Conservation (phyloP, 441 rosid species). For the Corymbia calophylla region DNA sequence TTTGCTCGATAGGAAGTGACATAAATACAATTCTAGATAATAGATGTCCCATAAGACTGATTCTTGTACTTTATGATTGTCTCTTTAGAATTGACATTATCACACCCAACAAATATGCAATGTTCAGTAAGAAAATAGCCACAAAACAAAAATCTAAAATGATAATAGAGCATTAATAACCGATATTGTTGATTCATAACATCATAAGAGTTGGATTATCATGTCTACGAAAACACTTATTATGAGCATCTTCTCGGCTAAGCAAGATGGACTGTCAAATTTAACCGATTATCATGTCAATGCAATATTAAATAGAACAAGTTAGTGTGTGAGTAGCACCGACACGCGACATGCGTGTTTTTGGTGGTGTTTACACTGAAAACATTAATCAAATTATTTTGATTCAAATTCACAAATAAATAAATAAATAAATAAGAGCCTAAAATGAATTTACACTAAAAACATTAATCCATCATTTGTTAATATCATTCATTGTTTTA, state of each 20-base stretch:
- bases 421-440: no score
- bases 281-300: not conserved
- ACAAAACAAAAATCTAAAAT: not conserved
- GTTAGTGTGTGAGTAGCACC: not conserved
- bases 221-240: not conserved
- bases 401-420: no score
- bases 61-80: not conserved
- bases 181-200: not conserved
- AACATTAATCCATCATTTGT: no score
- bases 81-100: not conserved
- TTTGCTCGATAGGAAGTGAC: not conserved
- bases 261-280: not conserved
- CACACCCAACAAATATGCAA: not conserved
- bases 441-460: no score
- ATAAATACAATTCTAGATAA: not conserved
- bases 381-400: no score
- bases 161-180: not conserved
- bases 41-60: not conserved
- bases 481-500: no score
- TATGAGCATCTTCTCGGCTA: not conserved
- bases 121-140: not conserved
- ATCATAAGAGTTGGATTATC: not conserved
- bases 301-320: not conserved
- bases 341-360: no score
- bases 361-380: no score